phyloP scores from a whole-genome alignment of 2,329 filamentous ascomycete species.

The Arthrobotrys conoides region DNA sequence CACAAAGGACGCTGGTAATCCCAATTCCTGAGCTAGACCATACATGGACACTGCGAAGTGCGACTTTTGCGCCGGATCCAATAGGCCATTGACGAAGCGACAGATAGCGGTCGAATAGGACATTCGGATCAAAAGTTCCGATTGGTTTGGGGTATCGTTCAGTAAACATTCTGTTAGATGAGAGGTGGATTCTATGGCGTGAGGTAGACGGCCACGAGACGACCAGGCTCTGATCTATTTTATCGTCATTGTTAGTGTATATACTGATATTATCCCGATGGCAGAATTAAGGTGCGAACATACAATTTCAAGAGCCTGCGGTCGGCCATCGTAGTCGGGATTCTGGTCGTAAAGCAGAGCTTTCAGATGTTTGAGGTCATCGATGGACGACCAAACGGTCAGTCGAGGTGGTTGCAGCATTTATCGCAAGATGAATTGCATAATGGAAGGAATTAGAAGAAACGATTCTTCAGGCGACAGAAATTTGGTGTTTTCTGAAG shows the following conservation, averaged over 20 bases:
- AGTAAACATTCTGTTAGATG: slow-evolving; percentile 79
- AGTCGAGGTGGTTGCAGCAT: slow-evolving; percentile 59
- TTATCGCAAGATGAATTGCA: slow-evolving; percentile 40
- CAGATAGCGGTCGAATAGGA: slow-evolving; percentile 82
- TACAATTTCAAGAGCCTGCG: slow-evolving; percentile 52
- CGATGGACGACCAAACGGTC: slow-evolving; percentile 59
- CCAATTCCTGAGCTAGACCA: slow-evolving; percentile 77
- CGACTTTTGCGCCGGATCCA: slow-evolving; percentile 78
- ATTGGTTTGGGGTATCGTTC: slow-evolving; percentile 72
- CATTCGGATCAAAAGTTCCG: slow-evolving; percentile 75
- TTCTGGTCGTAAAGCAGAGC: slow-evolving; percentile 53
- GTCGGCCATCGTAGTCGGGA: slow-evolving; percentile 45
- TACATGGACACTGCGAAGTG: slow-evolving; percentile 78
- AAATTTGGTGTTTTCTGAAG: slow-evolving; percentile 40
- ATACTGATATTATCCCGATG: neutral
- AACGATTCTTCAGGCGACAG: slow-evolving; percentile 11
- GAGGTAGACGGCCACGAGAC: slow-evolving; percentile 80
- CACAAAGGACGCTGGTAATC: slow-evolving; percentile 83
- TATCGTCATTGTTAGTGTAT: slow-evolving; percentile 10
- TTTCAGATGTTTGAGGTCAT: slow-evolving; percentile 56
- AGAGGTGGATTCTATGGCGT: slow-evolving; percentile 83
- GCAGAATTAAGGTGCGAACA: neutral
- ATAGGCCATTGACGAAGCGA: slow-evolving; percentile 83
- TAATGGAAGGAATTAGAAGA: neutral
- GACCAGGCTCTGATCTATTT: slow-evolving; percentile 71